A percentile compares a stretch with the other conserved stretches of the same genome.
phyloP scores from a whole-genome alignment of 106 monocot species.

The Dendrobium nobile region DNA sequence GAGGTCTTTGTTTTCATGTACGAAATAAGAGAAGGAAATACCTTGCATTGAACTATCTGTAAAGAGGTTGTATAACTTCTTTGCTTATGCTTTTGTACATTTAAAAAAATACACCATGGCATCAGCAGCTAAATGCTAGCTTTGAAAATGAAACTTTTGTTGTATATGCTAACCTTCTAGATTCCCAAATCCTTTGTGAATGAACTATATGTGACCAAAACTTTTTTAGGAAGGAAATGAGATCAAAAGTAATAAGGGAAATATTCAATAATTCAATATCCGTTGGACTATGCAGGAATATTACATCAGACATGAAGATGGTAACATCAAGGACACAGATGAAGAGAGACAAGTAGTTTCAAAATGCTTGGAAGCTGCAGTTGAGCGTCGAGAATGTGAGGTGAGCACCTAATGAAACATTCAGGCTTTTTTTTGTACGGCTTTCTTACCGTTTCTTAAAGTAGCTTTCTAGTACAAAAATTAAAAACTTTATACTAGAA shows the following conservation, averaged over 20 bases:
- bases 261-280: background rate
- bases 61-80: background rate
- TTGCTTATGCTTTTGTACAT: background rate
- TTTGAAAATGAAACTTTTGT: background rate
- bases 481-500: too few relatives aligned
- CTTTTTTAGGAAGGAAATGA: background rate
- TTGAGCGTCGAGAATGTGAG: constrained; percentile 57
- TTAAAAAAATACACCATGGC: background rate
- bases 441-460: too few relatives aligned
- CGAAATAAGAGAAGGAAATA: background rate
- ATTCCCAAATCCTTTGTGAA: background rate
- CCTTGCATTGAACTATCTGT: background rate
- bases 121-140: background rate
- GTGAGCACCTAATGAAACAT: constrained; percentile 9
- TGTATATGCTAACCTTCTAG: background rate
- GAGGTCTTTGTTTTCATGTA: background rate
- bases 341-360: constrained; percentile 31
- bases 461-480: too few relatives aligned
- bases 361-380: constrained; percentile 70
- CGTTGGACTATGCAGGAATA: constrained; percentile 35
- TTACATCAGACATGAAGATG: constrained; percentile 51
- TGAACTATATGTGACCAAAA: background rate
- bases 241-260: background rate
- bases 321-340: constrained; percentile 22
- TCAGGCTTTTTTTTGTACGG: background rate